A percentile compares a stretch with the other conserved stretches of the same genome.
These are phyloP conservation scores for Plectosphaerella cucumerina DNA, from an alignment of 2,329 filamentous ascomycete species.

Conservation along the genomic window DNA sequence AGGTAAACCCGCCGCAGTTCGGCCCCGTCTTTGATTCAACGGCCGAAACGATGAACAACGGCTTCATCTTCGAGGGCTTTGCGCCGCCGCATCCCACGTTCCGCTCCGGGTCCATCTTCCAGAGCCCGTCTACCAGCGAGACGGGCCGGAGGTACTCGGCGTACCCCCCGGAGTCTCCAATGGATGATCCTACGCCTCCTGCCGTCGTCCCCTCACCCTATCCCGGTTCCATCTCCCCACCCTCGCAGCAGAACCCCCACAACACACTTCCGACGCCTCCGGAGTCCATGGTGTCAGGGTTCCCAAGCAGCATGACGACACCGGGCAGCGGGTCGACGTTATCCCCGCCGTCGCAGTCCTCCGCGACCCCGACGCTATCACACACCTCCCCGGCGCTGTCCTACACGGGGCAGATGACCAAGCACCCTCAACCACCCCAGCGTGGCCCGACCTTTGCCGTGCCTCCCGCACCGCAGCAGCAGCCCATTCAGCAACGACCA, in stretches of 20 bases:
- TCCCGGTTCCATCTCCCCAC: slow-evolving; percentile 14
- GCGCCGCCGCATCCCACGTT: slow-evolving; percentile 48
- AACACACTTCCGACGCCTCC: slow-evolving; percentile 36
- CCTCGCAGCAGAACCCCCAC: slow-evolving; percentile 7
- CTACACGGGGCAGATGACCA: slow-evolving; percentile 13
- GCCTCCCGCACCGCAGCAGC: slow-evolving; percentile 25
- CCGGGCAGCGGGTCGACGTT: slow-evolving; percentile 17
- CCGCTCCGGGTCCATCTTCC: slow-evolving; percentile 64
- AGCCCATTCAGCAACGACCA: slow-evolving; percentile 33
- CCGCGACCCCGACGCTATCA: slow-evolving; percentile 28
- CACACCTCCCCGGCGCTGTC: slow-evolving; percentile 20
- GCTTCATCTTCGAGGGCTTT: slow-evolving; percentile 34
- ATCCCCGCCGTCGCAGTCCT: slow-evolving; percentile 32
- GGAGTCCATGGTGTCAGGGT: slow-evolving; percentile 25
- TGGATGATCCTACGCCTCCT: slow-evolving; percentile 30
- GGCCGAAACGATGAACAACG: slow-evolving; percentile 47
- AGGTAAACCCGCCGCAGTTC: slow-evolving; percentile 47
- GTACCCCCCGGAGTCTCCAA: slow-evolving; percentile 53
- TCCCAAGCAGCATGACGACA: slow-evolving; percentile 9
- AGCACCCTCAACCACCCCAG: slow-evolving; percentile 16
- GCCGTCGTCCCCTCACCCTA: slow-evolving; percentile 19
- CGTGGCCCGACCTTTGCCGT: slow-evolving; percentile 32
- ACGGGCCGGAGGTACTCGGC: slow-evolving; percentile 58
- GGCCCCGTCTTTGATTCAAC: slow-evolving; percentile 54
- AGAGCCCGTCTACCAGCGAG: slow-evolving; percentile 51